Evolutionary conservation across 225 moss, liverwort and hornwort genomes (phyloP).

Genomic region (Climacium dendroides): DNA sequence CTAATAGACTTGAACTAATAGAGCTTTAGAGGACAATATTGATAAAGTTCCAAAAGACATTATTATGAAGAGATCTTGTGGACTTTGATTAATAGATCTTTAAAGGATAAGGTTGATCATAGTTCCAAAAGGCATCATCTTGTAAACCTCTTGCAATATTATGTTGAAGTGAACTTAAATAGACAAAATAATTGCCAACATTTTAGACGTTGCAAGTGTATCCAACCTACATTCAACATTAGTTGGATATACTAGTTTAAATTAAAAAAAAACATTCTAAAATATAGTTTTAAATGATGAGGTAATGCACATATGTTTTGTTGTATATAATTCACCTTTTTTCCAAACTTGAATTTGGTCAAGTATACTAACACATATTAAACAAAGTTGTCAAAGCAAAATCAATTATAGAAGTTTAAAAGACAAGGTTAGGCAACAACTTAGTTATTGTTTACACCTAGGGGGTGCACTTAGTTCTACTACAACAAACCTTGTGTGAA

Average conservation of each 20-base stretch:
- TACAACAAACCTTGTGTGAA: no score
- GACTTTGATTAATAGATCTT: not conserved
- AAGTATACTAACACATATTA: not conserved
- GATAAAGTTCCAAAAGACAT: not conserved
- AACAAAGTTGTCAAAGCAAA: accelerated
- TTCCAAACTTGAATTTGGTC: not conserved
- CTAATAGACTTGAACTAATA: accelerated
- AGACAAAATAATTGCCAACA: no score
- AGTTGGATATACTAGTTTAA: not conserved
- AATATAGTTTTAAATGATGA: not conserved
- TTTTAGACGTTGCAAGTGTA: no score
- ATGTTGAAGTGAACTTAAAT: no score
- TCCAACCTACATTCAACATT: accelerated
- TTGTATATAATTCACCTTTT: not conserved
- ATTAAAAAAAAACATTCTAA: not conserved
- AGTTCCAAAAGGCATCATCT: not conserved
- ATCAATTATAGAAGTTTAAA: not conserved
- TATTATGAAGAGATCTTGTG: not conserved
- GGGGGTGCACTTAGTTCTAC: no score
- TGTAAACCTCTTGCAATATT: not conserved
- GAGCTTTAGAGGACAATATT: accelerated
- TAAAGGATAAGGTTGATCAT: accelerated
- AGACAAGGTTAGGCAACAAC: not conserved
- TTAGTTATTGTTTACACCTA: no score
- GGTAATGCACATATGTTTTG: not conserved